phyloP scores from a whole-genome alignment of 2,329 filamentous ascomycete genomes.

The Ceratocystis albifundus region DNA sequence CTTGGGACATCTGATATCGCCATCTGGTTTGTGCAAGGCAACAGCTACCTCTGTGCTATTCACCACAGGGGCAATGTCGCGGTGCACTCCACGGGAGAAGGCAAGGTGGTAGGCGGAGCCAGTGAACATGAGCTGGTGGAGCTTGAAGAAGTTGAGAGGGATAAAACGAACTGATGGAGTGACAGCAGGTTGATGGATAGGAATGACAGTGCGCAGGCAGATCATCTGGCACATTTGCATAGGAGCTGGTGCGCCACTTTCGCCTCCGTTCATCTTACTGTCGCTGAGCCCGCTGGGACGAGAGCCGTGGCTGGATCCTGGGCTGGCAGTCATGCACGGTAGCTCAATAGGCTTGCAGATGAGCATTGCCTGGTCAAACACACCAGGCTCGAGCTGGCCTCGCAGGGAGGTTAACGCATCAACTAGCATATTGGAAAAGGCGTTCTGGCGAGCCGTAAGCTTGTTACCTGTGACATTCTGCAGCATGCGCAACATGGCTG shows the following conservation, averaged over 20 bases:
- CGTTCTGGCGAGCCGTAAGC: constrained; percentile 33
- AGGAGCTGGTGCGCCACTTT: background rate
- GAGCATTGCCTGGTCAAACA: constrained; percentile 38
- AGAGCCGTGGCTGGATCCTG: background rate
- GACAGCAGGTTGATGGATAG: constrained; percentile 41
- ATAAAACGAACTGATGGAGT: constrained; percentile 46
- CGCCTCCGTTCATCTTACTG: background rate
- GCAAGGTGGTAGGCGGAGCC: constrained; percentile 44
- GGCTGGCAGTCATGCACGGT: constrained; percentile 29
- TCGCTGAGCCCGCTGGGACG: background rate
- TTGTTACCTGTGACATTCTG: constrained; percentile 29
- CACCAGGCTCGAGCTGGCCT: constrained; percentile 34
- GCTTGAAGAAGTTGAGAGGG: constrained; percentile 53
- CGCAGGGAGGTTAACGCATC: constrained; percentile 34
- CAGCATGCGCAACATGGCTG: constrained; percentile 33
- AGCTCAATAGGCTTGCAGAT: constrained; percentile 35
- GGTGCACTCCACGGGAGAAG: constrained; percentile 49
- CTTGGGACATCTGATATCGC: background rate
- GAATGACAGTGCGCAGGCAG: constrained; percentile 50
- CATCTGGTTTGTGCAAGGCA: background rate
- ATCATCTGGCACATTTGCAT: constrained; percentile 32
- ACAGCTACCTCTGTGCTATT: constrained; percentile 25
- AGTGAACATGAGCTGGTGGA: constrained; percentile 51
- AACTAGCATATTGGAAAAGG: constrained; percentile 38
- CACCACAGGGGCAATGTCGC: constrained; percentile 46